Conservation (phyloP, 345 rosid species). For the Ceriops zippeliana region DNA sequence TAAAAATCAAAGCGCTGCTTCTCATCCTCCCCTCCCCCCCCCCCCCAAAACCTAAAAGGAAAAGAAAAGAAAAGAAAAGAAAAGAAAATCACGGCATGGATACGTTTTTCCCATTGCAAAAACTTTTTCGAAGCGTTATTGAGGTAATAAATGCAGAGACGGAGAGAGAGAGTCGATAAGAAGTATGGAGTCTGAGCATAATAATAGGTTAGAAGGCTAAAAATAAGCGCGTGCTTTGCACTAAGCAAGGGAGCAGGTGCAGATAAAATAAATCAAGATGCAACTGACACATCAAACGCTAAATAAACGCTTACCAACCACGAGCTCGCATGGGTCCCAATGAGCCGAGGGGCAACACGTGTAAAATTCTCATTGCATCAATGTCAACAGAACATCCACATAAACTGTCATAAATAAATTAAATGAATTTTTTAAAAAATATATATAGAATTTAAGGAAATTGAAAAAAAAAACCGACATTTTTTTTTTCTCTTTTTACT, state of each 20-base stretch:
- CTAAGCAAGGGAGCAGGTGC: neutral
- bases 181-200: too few species aligned
- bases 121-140: too few species aligned
- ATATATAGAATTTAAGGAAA: neutral
- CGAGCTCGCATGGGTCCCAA: slow-evolving; percentile 22
- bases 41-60: too few species aligned
- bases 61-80: too few species aligned
- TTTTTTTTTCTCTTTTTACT: neutral
- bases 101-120: too few species aligned
- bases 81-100: too few species aligned
- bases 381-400: slow-evolving; percentile 1
- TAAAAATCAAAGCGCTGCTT: too few species aligned
- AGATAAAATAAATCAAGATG: neutral
- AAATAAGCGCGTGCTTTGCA: neutral
- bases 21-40: too few species aligned
- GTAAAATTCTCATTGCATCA: neutral
- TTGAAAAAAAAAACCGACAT: neutral
- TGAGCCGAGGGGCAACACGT: slow-evolving; percentile 4
- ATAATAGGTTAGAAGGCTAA: too few species aligned
- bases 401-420: too few species aligned
- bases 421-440: neutral
- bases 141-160: too few species aligned
- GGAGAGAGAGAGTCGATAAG: too few species aligned
- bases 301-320: neutral
- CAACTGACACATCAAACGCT: slow-evolving; percentile 1